A percentile compares a stretch with the other conserved stretches of the same genome.
Evolutionary conservation across 2,329 filamentous ascomycete genomes (phyloP).

Genomic region (Talaromyces verruculosus): DNA sequence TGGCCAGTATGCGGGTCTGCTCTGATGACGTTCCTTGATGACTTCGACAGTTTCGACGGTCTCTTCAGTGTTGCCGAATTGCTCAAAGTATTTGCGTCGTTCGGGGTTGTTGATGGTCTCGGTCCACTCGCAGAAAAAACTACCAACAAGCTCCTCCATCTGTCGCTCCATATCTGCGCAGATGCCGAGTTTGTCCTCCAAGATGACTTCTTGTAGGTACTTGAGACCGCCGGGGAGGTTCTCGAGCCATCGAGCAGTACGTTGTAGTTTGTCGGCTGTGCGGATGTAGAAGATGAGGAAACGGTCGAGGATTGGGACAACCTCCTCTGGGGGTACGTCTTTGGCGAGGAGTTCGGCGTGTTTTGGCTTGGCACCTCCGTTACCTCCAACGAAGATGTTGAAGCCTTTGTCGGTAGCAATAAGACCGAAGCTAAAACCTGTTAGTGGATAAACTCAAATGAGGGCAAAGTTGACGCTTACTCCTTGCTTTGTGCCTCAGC

Average conservation of each 20-base stretch:
- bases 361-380: constrained; percentile 80
- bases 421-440: constrained; percentile 67
- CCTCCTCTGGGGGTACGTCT: constrained; percentile 78
- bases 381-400: constrained; percentile 88
- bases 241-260: constrained; percentile 86
- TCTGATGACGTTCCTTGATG: constrained; percentile 70
- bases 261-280: constrained; percentile 84
- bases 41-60: constrained; percentile 67
- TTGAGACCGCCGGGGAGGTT: constrained; percentile 77
- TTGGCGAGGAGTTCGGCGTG: constrained; percentile 83
- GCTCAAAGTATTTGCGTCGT: constrained; percentile 68
- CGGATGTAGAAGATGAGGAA: constrained; percentile 94
- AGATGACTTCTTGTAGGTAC: constrained; percentile 77
- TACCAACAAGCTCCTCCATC: constrained; percentile 80
- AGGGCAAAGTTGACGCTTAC: constrained; percentile 39
- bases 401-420: constrained; percentile 92
- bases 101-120: constrained; percentile 71
- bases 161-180: constrained; percentile 79
- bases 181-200: constrained; percentile 84
- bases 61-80: constrained; percentile 83
- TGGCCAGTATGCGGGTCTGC: constrained; percentile 75
- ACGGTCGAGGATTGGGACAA: constrained; percentile 80
- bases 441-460: not conserved
- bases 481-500: constrained; percentile 93
- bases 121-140: constrained; percentile 90